Percentiles rank a stretch among this genome's conserved stretches.
phyloP scores from a whole-genome alignment of 2,329 filamentous ascomycete genomes.

The Fusarium sp. region DNA sequence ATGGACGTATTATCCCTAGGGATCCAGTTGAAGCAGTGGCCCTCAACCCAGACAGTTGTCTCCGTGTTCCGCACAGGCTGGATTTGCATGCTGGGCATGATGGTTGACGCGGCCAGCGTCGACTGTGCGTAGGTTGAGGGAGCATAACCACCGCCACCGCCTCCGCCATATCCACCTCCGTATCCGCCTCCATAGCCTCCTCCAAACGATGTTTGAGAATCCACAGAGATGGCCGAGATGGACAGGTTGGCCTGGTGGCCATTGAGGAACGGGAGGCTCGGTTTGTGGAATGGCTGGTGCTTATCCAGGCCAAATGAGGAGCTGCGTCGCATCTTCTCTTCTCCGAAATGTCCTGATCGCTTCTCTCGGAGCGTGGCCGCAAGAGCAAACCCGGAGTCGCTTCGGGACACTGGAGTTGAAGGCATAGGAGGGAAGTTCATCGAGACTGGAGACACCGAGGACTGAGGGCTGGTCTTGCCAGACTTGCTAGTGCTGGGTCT shows the following conservation, averaged over 20 bases:
- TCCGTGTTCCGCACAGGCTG: constrained; percentile 81
- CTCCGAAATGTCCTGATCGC: constrained; percentile 87
- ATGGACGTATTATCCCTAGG: constrained; percentile 64
- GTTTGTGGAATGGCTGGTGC: constrained; percentile 70
- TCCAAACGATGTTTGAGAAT: constrained; percentile 72
- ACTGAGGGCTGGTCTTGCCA: constrained; percentile 66
- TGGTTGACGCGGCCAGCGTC: constrained; percentile 83
- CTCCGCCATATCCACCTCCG: constrained; percentile 1
- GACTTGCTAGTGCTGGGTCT: constrained; percentile 79
- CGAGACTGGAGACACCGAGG: constrained; percentile 77
- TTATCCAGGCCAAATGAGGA: constrained; percentile 89
- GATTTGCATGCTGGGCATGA: constrained; percentile 84
- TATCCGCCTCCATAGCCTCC: constrained; percentile 61
- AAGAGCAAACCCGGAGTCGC: constrained; percentile 89
- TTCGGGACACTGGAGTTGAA: constrained; percentile 81
- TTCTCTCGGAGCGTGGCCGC: constrained; percentile 90
- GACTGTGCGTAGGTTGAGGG: constrained; percentile 86
- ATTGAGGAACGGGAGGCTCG: constrained; percentile 76
- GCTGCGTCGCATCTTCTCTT: constrained; percentile 80
- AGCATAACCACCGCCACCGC: constrained; percentile 68
- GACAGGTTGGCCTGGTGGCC: constrained; percentile 67
- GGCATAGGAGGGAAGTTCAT: constrained; percentile 78
- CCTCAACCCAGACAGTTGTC: constrained; percentile 82
- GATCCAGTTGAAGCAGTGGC: constrained; percentile 77
- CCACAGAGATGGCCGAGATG: constrained; percentile 65